Base-by-base conservation (phyloP, 2,329 filamentous ascomycete species). In the Ustulina deusta region DNA sequence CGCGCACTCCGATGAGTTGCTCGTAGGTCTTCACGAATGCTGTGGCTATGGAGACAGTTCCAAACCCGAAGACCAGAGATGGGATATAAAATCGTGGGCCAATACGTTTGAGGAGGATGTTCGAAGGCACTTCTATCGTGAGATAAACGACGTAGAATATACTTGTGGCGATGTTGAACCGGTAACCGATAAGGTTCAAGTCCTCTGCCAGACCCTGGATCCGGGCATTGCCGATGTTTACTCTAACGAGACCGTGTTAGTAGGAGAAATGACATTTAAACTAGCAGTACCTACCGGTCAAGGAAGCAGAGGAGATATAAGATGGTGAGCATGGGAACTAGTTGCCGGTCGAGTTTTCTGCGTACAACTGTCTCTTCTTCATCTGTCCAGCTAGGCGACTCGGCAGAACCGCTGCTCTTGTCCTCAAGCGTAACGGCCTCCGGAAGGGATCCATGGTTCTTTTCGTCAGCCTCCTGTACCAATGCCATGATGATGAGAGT, bases 111-210 rank as follows among this genome's bases (percentile, higher is more conserved):
- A 89, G 79, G 4, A 87, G 52, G 65, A 87, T 82, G 73, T 88
- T 87, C 74, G 83, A 84, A 2, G 86, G 86, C 0, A 88, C 81
- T 73, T 88, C 86, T 66, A 87, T 80, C 32, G 85, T 76, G 60
- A 87, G 80, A 76, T 88, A 88, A 63, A 85, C 75, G 66, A 89
- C 84, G 77, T 87, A 88, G 79, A 89, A 87, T 66, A 87, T 83
- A 59, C 85, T 87, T 0, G 87, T 83, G 0, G 85, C 83, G 80
- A 85, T 86, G 74, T 88, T 89, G 80, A 87, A 88, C 13, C 82
- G 82, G 58, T 82, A 78, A n/a, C 83, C 82, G 22, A 75, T 70
- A 11, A 88, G 81, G 4, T 83, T 69, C 2, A 89, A 77, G 34
- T 88, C 86, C 13, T 76, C 73, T 0, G 71, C 77, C 80, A 89